These are phyloP conservation scores for Stevia rebaudiana DNA, from an alignment of 140 eudicot genomes.

Conservation along the genomic window DNA sequence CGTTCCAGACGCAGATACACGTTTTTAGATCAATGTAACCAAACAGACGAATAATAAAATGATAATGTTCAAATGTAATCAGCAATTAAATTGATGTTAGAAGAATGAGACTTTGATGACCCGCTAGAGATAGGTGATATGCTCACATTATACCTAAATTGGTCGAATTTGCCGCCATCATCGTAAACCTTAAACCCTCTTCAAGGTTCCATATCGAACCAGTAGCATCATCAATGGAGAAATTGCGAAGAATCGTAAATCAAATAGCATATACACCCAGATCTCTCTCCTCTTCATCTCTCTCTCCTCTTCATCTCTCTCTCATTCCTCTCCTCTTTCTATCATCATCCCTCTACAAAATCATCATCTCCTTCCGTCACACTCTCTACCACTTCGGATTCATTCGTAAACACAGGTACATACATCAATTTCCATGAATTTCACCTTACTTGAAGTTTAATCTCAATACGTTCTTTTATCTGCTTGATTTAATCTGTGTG, in stretches of 20 bases:
- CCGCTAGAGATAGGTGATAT: neutral
- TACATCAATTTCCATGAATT: neutral
- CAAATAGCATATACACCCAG: constrained; percentile 50
- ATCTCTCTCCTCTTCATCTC: constrained; percentile 24
- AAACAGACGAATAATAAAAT: no score
- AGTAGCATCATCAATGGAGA: constrained; percentile 41
- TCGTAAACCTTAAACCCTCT: neutral
- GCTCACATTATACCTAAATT: neutral
- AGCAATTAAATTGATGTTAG: no score
- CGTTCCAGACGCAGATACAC: no score
- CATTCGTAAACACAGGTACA: constrained; percentile 45
- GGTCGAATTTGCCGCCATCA: constrained; percentile 9
- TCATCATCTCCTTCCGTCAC: constrained; percentile 52
- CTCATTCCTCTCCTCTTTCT: constrained; percentile 60
- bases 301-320: constrained; percentile 48
- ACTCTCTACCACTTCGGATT: constrained; percentile 39
- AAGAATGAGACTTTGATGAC: no score
- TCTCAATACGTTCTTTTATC: neutral
- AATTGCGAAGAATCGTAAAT: constrained; percentile 42
- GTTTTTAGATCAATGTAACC: no score
- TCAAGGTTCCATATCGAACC: neutral
- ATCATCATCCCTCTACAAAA: constrained; percentile 50
- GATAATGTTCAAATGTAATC: no score
- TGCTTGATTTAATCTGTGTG: neutral
- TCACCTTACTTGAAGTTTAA: neutral